A percentile compares a stretch with the other conserved stretches of the same genome.
phyloP scores from a whole-genome alignment of 768 basidiomycete genomes.

The Boletus fagicola region DNA sequence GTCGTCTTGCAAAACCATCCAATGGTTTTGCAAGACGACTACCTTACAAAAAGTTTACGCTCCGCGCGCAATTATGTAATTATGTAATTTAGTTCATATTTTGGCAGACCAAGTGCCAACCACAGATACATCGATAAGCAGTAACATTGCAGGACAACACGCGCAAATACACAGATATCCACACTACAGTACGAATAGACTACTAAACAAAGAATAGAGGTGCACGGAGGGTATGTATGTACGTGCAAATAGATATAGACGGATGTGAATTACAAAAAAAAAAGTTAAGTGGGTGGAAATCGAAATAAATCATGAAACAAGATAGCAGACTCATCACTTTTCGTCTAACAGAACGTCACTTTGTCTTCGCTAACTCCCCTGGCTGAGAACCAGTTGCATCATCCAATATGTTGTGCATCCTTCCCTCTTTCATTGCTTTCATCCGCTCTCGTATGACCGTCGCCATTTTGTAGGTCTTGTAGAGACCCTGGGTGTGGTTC shows the following conservation, averaged over 20 bases:
- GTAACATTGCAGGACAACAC: not conserved
- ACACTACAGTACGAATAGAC: not conserved
- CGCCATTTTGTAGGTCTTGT: constrained; percentile 31
- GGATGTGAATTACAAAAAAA: not conserved
- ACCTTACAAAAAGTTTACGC: too few relatives aligned
- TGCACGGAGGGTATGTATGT: too few relatives aligned
- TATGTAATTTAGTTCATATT: too few relatives aligned
- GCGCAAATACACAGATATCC: not conserved
- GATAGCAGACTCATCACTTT: too few relatives aligned
- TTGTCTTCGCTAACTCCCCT: constrained; percentile 15
- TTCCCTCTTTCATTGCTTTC: constrained; percentile 20
- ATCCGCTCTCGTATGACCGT: constrained; percentile 29
- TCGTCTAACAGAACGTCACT: constrained; percentile 1
- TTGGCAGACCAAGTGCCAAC: too few relatives aligned
- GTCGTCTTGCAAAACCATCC: too few relatives aligned
- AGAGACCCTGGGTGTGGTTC: constrained; percentile 30
- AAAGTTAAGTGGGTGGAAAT: not conserved
- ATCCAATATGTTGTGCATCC: constrained; percentile 21
- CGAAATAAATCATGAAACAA: constrained; percentile 1
- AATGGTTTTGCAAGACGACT: too few relatives aligned
- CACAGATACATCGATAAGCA: not conserved
- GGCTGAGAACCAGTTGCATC: constrained; percentile 1
- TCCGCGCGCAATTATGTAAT: too few relatives aligned
- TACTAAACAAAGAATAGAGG: not conserved
- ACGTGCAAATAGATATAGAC: not conserved